A percentile compares a stretch with the other conserved stretches of the same genome.
Evolutionary conservation across 805 yeast species (phyloP).

Genomic region (Pichia deserticola): DNA sequence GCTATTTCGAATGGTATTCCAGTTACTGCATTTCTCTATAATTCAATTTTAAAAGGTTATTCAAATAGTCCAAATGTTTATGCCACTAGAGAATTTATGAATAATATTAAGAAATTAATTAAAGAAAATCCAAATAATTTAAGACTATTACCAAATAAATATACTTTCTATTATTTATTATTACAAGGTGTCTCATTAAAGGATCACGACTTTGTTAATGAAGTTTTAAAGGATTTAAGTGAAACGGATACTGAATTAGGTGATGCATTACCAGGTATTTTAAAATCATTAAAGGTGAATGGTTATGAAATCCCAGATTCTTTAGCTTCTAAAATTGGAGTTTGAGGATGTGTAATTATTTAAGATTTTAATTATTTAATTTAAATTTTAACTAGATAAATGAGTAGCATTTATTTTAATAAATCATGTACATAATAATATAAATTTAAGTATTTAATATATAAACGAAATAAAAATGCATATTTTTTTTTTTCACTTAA

Average conservation of each 20-base stretch:
- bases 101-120: conserved; percentile 22
- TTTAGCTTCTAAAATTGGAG: background rate
- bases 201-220: conserved; percentile 28
- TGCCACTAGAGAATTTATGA: conserved; percentile 36
- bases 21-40: conserved; percentile 34
- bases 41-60: conserved; percentile 44
- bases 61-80: conserved; percentile 26
- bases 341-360: too few species aligned
- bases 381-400: too few species aligned
- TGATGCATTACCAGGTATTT: conserved; percentile 30
- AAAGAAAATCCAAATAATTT: conserved; percentile 14
- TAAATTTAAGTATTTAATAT: too few species aligned
- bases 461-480: too few species aligned
- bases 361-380: too few species aligned
- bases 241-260: conserved; percentile 31
- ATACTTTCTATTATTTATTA: conserved; percentile 42
- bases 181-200: conserved; percentile 29
- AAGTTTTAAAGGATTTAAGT: conserved; percentile 33
- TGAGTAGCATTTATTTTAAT: too few species aligned
- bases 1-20: conserved; percentile 29
- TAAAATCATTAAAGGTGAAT: conserved; percentile 17
- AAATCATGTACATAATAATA: too few species aligned
- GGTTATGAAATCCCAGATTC: conserved; percentile 18
- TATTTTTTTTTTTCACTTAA: too few species aligned
- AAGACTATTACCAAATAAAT: conserved; percentile 36